These are phyloP conservation scores for Xylaria telfairii DNA, from an alignment of 495 filamentous ascomycete genomes.

Conservation along the genomic window DNA sequence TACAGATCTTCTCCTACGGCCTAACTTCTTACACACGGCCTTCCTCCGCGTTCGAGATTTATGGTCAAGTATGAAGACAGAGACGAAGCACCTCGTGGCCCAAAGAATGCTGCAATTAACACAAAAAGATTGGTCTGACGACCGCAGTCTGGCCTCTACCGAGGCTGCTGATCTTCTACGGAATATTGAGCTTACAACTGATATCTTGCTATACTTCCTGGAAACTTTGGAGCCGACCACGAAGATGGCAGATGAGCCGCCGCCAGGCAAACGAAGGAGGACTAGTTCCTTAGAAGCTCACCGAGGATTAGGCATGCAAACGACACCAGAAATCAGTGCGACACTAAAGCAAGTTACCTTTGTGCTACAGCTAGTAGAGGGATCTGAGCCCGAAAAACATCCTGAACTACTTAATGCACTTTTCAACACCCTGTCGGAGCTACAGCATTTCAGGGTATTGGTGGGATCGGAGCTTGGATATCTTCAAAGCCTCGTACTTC, in stretches of 20 bases:
- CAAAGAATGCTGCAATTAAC: slow-evolving; percentile 61
- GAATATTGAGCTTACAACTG: slow-evolving; percentile 69
- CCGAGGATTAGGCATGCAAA: slow-evolving; percentile 42
- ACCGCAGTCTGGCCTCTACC: slow-evolving; percentile 44
- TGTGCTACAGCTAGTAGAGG: slow-evolving; percentile 86
- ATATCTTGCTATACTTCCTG: slow-evolving; percentile 71
- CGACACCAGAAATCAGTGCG: slow-evolving; percentile 59
- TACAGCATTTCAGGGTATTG: slow-evolving; percentile 77
- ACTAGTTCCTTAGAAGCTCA: slow-evolving; percentile 69
- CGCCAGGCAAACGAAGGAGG: slow-evolving; percentile 76
- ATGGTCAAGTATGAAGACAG: slow-evolving; percentile 73
- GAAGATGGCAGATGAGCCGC: slow-evolving; percentile 64
- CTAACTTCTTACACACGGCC: slow-evolving; percentile 62
- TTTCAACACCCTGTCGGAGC: slow-evolving; percentile 81
- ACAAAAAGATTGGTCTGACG: slow-evolving; percentile 37
- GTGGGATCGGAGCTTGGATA: slow-evolving; percentile 81
- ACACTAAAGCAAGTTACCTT: slow-evolving; percentile 78
- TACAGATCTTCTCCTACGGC: slow-evolving; percentile 48
- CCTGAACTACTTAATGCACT: slow-evolving; percentile 75
- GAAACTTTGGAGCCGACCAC: slow-evolving; percentile 70
- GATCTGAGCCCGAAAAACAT: slow-evolving; percentile 72
- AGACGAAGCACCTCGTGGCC: slow-evolving; percentile 63
- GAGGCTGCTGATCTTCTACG: slow-evolving; percentile 72
- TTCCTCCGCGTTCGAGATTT: slow-evolving; percentile 69
- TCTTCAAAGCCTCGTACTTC: slow-evolving; percentile 78